Base-by-base conservation (phyloP, 768 basidiomycete species). In the Lactifluus piperatus region DNA sequence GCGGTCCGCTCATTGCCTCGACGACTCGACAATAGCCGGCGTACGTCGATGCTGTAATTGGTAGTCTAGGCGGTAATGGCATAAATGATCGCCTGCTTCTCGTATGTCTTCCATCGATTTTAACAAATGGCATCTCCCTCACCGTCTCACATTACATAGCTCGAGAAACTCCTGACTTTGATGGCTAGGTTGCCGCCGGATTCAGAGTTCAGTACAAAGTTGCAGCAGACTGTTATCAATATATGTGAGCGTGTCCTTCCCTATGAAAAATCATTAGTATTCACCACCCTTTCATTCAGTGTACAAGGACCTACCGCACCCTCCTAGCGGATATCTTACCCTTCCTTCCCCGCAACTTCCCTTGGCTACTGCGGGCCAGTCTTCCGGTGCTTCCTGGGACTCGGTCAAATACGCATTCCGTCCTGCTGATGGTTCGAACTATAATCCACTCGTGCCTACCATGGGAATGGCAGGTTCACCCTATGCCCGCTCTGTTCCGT, bases 401-500 rank as follows among this genome's bases (percentile, higher is more conserved):
- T n/a, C 22, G 22, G 57, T 57, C 22, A 37, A n/a, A n/a, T 65
- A 63, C 20, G 58, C 57, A 10, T 63, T 53, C 32, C 64, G 76
- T 54, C 9, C 69, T 5, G 70, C 74, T 5, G 73, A 76, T 60
- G 75, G 75, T 14, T 65, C 69, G 13, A 56, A 68, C 53, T 75
- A 77, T 66, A 76, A 73, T 66, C 64, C 61, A 2, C 59, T 70
- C 32, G 41, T 65, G 1, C 74, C 73, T 8, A 45, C 60, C 9
- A 59, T 76, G 22, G 75, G 75, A 30, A 69, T 65, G 41, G 72
- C 75, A 0, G 63, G 70, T 29, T 69, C 65, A 27, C 71, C 74
- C 3, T 75, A 75, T 65, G 86, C 86, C 8, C 81, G 83, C 49
- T 79, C 83, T 22, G 84, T 87, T 16, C 76, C 85, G 32, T 75